These are phyloP conservation scores for Pichia heedii DNA, from an alignment of 805 yeast species.

Conservation along the genomic window DNA sequence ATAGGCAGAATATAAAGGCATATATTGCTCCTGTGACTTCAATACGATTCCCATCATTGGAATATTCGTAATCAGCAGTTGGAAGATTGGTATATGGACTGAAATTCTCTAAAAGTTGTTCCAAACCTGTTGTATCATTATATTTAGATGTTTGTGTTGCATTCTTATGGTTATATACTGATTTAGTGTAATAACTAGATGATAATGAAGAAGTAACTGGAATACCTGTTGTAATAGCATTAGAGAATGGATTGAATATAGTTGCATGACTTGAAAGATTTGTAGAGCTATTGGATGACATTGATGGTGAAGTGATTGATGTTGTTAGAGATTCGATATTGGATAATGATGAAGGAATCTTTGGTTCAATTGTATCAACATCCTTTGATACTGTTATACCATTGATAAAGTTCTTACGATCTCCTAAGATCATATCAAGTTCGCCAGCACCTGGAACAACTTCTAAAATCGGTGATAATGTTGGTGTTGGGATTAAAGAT, in stretches of 20 bases:
- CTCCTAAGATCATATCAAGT: constrained; percentile 1
- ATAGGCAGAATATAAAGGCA: background rate
- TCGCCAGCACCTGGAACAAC: background rate
- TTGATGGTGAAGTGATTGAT: background rate
- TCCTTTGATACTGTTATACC: background rate
- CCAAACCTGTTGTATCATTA: background rate
- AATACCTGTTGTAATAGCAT: background rate
- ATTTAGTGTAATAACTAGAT: background rate
- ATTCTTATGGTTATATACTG: background rate
- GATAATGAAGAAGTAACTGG: background rate
- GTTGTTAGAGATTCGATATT: too few relatives aligned
- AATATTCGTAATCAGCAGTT: constrained; percentile 14
- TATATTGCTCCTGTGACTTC: background rate
- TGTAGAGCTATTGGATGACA: background rate
- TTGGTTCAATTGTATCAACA: background rate
- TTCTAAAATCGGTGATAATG: background rate
- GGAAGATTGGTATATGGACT: constrained; percentile 20
- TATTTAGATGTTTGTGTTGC: background rate
- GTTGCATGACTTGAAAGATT: background rate
- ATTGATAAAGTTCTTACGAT: background rate
- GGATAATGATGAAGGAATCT: background rate
- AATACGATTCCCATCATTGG: constrained; percentile 9
- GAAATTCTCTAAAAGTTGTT: constrained; percentile 8
- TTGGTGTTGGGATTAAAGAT: background rate
- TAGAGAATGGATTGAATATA: background rate